Evolutionary conservation across 2,329 filamentous ascomycete genomes (phyloP), one percentile per base, ranked within the genome.

Genomic region (Harringtonia lauricola): DNA sequence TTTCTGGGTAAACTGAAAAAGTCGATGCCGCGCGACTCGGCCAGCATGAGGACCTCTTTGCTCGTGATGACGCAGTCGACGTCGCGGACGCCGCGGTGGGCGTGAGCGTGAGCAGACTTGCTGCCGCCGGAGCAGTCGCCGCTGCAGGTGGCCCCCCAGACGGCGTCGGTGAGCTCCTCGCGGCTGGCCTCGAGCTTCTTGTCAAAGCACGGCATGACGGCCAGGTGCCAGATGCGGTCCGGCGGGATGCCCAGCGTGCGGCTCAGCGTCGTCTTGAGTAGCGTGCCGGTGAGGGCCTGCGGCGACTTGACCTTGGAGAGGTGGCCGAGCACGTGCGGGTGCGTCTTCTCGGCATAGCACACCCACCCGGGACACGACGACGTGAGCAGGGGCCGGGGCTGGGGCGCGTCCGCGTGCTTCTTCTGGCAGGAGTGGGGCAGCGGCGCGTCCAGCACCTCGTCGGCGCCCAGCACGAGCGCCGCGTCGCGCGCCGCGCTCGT

Each of bases 41-140:
- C 86, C 30, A 98, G 74, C 71, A 92, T 92, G 31, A 98, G 71
- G 19, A 98, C 73, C 64, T 98, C 92, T 52, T 92, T 89, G 53
- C 87, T 90, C 14, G 92, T 98, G 60, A 98, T 96, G 36, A 98
- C 92, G 62, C 90, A 96, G 65, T 98, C 92, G 39, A 96, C 89
- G 57, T 98, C 92, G 45, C 92, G 76, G 22, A 92, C 74, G 1
- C 77, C 76, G 39, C 14, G n/a, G 22, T 15, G n/a, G n/a, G n/a
- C n/a, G n/a, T n/a, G n/a, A n/a, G n/a, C n/a, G 22, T 26, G n/a
- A 4, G 66, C 63, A 2, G 65, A 68, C 1, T 72, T 66, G 39
- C 57, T 58, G 14, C 64, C 68, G 42, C 65, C 65, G 34, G 62
- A 68, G 43, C 4, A 13, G 13, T 17, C 8, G 62, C 67, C 87